phyloP scores from a whole-genome alignment of 306 rosid species.

The Quillaja saponaria region DNA sequence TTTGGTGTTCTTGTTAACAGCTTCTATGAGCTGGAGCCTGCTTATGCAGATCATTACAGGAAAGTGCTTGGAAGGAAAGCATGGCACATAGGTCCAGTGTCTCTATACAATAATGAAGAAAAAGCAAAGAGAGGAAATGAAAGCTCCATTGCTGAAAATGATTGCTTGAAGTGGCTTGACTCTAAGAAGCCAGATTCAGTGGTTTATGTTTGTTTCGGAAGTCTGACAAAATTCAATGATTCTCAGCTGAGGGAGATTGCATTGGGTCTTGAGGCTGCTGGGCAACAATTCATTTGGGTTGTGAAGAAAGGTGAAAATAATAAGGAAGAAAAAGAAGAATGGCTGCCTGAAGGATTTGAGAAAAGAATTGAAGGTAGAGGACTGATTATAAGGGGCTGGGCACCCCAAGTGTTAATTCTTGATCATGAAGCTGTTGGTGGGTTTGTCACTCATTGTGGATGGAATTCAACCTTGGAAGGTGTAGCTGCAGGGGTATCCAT shows the following conservation, averaged over 20 bases:
- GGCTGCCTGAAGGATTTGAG: constrained; percentile 45
- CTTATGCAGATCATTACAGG: constrained; percentile 43
- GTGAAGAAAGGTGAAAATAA: constrained; percentile 26
- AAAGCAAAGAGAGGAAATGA: constrained; percentile 18
- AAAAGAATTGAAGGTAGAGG: constrained; percentile 44
- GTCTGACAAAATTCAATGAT: constrained; percentile 20
- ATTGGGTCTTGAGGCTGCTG: constrained; percentile 49
- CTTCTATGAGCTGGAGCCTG: constrained; percentile 56
- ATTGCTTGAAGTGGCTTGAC: constrained; percentile 42
- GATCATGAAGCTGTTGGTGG: constrained; percentile 41
- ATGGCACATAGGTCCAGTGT: constrained; percentile 70
- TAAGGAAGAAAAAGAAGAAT: constrained; percentile 1
- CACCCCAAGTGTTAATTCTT: constrained; percentile 42
- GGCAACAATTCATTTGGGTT: constrained; percentile 48
- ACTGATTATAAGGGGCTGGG: constrained; percentile 50
- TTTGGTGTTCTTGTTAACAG: constrained; percentile 56
- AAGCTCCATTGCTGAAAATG: not conserved
- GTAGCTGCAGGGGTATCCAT: constrained; percentile 41
- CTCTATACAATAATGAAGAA: constrained; percentile 14
- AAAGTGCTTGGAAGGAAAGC: constrained; percentile 41
- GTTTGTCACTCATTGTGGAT: constrained; percentile 48
- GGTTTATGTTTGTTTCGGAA: constrained; percentile 57
- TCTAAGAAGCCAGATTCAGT: constrained; percentile 39
- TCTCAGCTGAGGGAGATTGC: constrained; percentile 57
- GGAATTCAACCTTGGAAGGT: constrained; percentile 55